phyloP scores from a whole-genome alignment of 495 filamentous ascomycete species.

The Astrothelium subdiscretum region DNA sequence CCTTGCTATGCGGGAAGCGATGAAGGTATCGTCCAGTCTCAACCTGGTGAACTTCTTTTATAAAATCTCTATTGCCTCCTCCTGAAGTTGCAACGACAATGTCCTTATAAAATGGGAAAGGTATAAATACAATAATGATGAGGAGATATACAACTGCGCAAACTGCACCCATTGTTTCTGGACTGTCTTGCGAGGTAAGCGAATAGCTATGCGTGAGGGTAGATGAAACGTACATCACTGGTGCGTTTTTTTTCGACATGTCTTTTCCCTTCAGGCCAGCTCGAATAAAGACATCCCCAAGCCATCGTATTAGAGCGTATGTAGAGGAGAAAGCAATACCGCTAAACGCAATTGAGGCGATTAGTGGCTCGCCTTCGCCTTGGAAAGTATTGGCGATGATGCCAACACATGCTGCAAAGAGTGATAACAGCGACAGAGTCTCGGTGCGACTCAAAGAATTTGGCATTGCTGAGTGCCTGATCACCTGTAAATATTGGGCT shows the following conservation, averaged over 20 bases:
- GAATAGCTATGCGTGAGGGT: conserved; percentile 4
- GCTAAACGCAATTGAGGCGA: conserved; percentile 78
- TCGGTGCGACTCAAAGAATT: conserved; percentile 53
- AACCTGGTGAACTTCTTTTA: conserved; percentile 51
- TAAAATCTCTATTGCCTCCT: conserved; percentile 80
- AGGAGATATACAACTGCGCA: conserved; percentile 88
- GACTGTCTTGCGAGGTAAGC: conserved; percentile 37
- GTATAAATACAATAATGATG: conserved; percentile 78
- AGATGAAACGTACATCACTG: conserved; percentile 51
- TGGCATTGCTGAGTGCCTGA: conserved; percentile 11
- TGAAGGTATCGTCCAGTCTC: conserved; percentile 73
- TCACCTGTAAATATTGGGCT: neutral
- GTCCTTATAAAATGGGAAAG: conserved; percentile 95
- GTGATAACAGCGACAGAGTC: conserved; percentile 53
- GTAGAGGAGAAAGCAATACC: conserved; percentile 68
- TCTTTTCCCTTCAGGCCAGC: conserved; percentile 87
- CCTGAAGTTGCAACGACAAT: conserved; percentile 93
- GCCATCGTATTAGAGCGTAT: conserved; percentile 83
- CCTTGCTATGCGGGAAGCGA: conserved; percentile 89
- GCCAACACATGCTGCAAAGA: conserved; percentile 57
- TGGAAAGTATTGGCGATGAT: conserved; percentile 72
- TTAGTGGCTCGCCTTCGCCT: conserved; percentile 76
- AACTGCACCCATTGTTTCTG: conserved; percentile 95
- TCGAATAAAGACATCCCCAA: conserved; percentile 80
- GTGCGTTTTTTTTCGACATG: conserved; percentile 63